These are phyloP conservation scores for Jaenimonas drosophilae DNA, from an alignment of 208 protist genomes.

Conservation along the genomic window DNA sequence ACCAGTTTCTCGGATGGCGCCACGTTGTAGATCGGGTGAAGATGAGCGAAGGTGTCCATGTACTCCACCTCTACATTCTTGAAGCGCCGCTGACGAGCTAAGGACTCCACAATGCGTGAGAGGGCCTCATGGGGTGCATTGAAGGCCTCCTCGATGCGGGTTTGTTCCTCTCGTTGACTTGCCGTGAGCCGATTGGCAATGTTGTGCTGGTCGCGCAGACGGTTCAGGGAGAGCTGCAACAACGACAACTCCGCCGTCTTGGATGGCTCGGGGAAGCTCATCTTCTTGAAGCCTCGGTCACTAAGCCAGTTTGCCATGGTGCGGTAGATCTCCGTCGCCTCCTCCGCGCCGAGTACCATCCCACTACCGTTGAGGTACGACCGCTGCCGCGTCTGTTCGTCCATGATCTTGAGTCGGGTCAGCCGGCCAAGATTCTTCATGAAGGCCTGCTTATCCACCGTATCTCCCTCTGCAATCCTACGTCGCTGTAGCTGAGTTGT, in stretches of 20 bases:
- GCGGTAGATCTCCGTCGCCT: constrained; percentile 99
- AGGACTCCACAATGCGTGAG: constrained; percentile 97
- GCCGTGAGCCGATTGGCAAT: constrained; percentile 98
- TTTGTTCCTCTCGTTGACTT: constrained; percentile 99
- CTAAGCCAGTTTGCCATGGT: constrained; percentile 99
- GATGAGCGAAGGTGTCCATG: constrained; percentile 99
- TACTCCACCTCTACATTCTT: constrained; percentile 99
- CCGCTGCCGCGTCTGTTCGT: constrained; percentile 98
- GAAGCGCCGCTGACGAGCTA: constrained; percentile 98
- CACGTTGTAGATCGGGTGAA: constrained; percentile 99
- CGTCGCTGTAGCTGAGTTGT: constrained; percentile 99
- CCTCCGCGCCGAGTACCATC: constrained; percentile 91
- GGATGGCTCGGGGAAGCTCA: constrained; percentile 99
- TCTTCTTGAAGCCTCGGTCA: constrained; percentile 98
- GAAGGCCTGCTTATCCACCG: constrained; percentile 99
- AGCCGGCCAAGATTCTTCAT: constrained; percentile 99
- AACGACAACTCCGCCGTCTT: constrained; percentile 99
- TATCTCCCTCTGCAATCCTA: constrained; percentile 97
- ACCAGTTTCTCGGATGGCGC: constrained; percentile 99
- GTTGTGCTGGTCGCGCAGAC: constrained; percentile 98
- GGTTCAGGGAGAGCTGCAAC: constrained; percentile 98
- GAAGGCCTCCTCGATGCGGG: constrained; percentile 99
- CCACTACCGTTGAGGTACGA: constrained; percentile 96
- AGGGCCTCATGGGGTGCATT: constrained; percentile 99
- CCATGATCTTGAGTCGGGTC: constrained; percentile 99